Evolutionary conservation across 192 early-diverging fungal species (phyloP).

Genomic region (Polychytrium aggregatum): DNA sequence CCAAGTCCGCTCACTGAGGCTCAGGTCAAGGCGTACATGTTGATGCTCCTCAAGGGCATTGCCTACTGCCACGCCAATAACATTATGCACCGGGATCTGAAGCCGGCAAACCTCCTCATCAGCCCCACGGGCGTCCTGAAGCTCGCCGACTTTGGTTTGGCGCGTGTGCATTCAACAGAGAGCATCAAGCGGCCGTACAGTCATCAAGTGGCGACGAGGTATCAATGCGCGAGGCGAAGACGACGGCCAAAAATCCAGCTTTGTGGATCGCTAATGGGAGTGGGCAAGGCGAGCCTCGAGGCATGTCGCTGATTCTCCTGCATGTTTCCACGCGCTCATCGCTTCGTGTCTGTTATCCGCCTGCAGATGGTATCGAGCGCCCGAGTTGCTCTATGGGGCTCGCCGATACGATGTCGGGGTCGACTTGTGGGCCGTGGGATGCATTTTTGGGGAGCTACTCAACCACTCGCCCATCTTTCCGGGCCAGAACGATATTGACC

Average conservation of each 20-base stretch:
- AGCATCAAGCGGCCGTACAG: conserved; percentile 26
- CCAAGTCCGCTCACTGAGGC: conserved; percentile 31
- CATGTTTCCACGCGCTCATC: too few relatives aligned
- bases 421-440: conserved; percentile 53
- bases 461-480: conserved; percentile 49
- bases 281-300: too few relatives aligned
- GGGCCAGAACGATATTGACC: conserved; percentile 52
- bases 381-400: conserved; percentile 49
- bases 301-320: too few relatives aligned
- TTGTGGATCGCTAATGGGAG: too few relatives aligned
- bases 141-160: conserved; percentile 52
- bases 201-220: conserved; percentile 45
- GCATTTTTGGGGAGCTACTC: conserved; percentile 54
- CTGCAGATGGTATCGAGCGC: conserved; percentile 48
- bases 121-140: conserved; percentile 40
- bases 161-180: conserved; percentile 21
- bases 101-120: conserved; percentile 45
- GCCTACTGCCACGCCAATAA: conserved; percentile 45
- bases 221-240: too few relatives aligned
- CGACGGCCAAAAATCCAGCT: too few relatives aligned
- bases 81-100: conserved; percentile 50
- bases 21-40: conserved; percentile 46
- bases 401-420: conserved; percentile 47
- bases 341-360: too few relatives aligned
- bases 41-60: conserved; percentile 47